Percentiles rank a stretch among this genome's conserved stretches.
phyloP scores from a whole-genome alignment of 352 stramenopile species.

The Phytophthora pluvialis region DNA sequence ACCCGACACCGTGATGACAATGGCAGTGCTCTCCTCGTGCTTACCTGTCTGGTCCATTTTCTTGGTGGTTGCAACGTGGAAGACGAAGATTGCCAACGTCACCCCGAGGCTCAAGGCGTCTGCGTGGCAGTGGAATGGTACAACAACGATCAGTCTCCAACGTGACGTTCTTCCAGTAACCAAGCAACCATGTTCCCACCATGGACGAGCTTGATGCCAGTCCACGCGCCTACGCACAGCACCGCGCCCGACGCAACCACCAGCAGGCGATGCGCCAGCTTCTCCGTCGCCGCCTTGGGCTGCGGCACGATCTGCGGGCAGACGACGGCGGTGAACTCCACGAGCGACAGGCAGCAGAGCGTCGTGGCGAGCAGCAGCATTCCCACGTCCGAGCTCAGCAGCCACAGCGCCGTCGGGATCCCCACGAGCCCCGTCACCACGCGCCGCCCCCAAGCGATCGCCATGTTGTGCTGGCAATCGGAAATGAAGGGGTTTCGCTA shows the following conservation, averaged over 20 bases:
- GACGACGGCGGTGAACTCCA: conserved; percentile 66
- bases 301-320: conserved; percentile 48
- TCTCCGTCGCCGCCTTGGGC: conserved; percentile 12
- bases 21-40: background rate
- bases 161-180: background rate
- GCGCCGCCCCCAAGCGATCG: conserved; percentile 65
- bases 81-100: conserved; percentile 40
- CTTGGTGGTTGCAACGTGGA: conserved; percentile 45
- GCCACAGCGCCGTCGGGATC: conserved; percentile 59
- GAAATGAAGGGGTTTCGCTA: conserved; percentile 25
- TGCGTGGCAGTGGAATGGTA: conserved; percentile 19
- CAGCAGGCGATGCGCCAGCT: conserved; percentile 33
- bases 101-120: conserved; percentile 40
- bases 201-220: conserved; percentile 39
- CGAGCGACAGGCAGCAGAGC: conserved; percentile 58
- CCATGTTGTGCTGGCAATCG: conserved; percentile 22
- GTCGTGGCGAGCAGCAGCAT: conserved; percentile 57
- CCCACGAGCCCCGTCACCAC: conserved; percentile 63
- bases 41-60: conserved; percentile 53
- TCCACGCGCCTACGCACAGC: conserved; percentile 47
- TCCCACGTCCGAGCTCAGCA: conserved; percentile 56
- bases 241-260: conserved; percentile 32
- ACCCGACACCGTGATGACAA: background rate
- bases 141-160: conserved; percentile 7
- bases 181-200: conserved; percentile 21